These are phyloP conservation scores for Colletotrichum gloeosporioides DNA, from an alignment of 2,329 filamentous ascomycete species.

Conservation along the genomic window DNA sequence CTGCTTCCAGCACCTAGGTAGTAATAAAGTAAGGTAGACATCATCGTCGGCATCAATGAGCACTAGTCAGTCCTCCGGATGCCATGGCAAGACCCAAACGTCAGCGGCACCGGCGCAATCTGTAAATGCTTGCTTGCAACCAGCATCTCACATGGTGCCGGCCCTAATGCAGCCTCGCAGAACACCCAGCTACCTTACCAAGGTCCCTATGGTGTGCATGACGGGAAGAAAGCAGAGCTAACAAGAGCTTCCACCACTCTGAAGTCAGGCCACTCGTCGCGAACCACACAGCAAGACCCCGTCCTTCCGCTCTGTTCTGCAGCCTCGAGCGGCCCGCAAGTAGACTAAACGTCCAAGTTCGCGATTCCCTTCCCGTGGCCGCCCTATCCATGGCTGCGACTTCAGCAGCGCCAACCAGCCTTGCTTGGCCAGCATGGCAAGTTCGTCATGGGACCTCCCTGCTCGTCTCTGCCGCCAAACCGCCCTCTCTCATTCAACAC, in stretches of 20 bases:
- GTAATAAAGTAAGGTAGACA: background rate
- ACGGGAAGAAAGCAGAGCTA: background rate
- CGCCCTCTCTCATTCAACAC: background rate
- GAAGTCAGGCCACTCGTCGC: background rate
- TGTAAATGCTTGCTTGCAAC: background rate
- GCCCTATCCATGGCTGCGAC: background rate
- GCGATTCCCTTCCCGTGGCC: background rate
- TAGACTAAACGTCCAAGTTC: background rate
- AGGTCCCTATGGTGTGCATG: background rate
- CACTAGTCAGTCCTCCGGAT: background rate
- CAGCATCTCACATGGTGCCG: background rate
- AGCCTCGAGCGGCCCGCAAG: slow-evolving; percentile 1
- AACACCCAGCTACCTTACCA: background rate
- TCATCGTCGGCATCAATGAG: background rate
- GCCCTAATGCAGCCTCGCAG: background rate
- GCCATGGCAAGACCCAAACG: background rate
- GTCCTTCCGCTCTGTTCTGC: background rate
- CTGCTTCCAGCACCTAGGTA: background rate
- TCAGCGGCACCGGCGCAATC: background rate
- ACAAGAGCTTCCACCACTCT: background rate
- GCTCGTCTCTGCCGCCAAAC: background rate
- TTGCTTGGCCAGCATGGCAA: slow-evolving; percentile 11
- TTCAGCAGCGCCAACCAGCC: background rate
- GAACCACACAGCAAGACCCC: background rate
- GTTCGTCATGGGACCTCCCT: slow-evolving; percentile 1